Evolutionary conservation across 2,329 filamentous ascomycete genomes (phyloP), one percentile per base, ranked within the genome.

Genomic region (Fusarium sp.): DNA sequence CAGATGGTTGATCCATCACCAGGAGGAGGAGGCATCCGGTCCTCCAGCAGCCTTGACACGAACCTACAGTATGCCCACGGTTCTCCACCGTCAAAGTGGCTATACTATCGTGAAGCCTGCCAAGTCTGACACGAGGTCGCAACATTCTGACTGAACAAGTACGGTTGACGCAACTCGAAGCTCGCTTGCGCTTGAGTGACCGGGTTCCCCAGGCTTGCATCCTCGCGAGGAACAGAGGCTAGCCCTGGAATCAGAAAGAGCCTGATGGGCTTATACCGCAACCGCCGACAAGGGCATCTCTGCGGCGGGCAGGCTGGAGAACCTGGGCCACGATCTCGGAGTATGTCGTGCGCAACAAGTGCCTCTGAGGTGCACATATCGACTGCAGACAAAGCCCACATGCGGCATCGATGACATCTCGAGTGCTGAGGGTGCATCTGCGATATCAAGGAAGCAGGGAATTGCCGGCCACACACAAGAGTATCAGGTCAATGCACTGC

Each of bases 401-500:
- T 72, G 66, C 69, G 47, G 63, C 63, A 64, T 72, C 35, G 47
- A 66, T 36, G 35, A 57, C 67, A 69, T 74, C 62, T 64, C 50
- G 65, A 45, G 61, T 56, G 56, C 65, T 66, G 69, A 63, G 52
- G 63, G 66, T 70, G 27, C 59, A 57, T 66, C 67, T 64, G 35
- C 22, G 16, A 63, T 54, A 33, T 56, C 29, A 38, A 72, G 52
- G 36, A 66, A 47, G 52, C 68, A 68, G 64, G 76, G 74, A 70
- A 72, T 66, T 69, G 60, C 70, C 74, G 70, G 67, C n/a, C 40
- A 70, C 63, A 63, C 60, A 65, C 60, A 65, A 59, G 59, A 57
- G 73, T 65, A 75, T 68, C 71, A 71, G 59, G 29, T 35, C 67
- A 68, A 65, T 58, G 66, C 65, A 71, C 73, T 61, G 64, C 70